Evolutionary conservation across 2,329 filamentous ascomycete genomes (phyloP).

Genomic region (Ciborinia camelliae): DNA sequence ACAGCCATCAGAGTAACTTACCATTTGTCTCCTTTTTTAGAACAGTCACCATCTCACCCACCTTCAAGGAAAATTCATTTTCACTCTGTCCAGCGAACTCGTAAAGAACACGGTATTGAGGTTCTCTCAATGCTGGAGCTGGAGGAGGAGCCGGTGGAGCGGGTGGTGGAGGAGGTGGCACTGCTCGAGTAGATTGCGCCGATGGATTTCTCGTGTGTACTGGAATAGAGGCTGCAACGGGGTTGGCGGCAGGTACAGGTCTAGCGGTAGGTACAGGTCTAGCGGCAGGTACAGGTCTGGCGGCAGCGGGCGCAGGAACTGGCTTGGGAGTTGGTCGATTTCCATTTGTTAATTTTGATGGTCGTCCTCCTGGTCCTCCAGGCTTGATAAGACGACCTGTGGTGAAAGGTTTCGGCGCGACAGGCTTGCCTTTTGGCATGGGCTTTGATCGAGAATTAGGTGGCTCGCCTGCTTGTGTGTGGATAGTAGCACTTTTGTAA

Average conservation of each 20-base stretch:
- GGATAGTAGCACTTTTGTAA: constrained; percentile 92
- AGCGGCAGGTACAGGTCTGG: constrained; percentile 22
- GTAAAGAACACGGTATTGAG: constrained; percentile 86
- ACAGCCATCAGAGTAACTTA: constrained; percentile 46
- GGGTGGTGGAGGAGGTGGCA: constrained; percentile 52
- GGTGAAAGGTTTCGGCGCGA: constrained; percentile 86
- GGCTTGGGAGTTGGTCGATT: constrained; percentile 36
- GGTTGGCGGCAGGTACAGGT: constrained; percentile 22
- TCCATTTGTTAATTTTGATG: constrained; percentile 62
- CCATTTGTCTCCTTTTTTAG: constrained; percentile 95
- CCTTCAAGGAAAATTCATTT: constrained; percentile 78
- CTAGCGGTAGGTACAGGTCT: constrained; percentile 12
- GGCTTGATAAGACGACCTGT: constrained; percentile 89
- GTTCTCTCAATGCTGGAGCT: constrained; percentile 60
- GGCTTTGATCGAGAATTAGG: constrained; percentile 78
- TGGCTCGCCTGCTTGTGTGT: constrained; percentile 80
- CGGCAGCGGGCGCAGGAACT: constrained; percentile 26
- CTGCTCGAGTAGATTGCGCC: constrained; percentile 46
- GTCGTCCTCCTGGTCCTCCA: constrained; percentile 78
- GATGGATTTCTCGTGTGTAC: constrained; percentile 53
- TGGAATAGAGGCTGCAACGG: constrained; percentile 41
- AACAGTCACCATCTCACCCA: constrained; percentile 81
- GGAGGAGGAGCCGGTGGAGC: constrained; percentile 66
- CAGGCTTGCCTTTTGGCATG: constrained; percentile 81
- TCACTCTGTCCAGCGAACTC: constrained; percentile 82